A percentile compares a stretch with the other conserved stretches of the same genome.
Conservation (phyloP, 352 stramenopile species). For the Phytophthora crassamura region DNA sequence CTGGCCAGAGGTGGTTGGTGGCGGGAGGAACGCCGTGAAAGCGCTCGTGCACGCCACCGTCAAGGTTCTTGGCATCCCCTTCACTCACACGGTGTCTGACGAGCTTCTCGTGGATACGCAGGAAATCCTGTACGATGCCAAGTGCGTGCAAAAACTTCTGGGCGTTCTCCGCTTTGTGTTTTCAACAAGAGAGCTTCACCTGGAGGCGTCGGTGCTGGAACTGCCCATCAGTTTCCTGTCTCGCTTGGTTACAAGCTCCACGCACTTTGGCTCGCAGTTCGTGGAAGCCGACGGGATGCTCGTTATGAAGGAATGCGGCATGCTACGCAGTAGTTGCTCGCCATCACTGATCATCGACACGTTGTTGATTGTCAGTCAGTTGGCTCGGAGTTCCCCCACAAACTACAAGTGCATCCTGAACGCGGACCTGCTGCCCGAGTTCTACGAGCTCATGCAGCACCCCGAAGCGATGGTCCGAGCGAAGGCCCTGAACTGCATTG, state of each 20-base stretch:
- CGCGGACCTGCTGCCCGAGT: constrained; percentile 57
- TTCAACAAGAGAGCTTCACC: constrained; percentile 52
- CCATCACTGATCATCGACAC: constrained; percentile 79
- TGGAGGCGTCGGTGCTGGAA: constrained; percentile 68
- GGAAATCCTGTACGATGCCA: constrained; percentile 74
- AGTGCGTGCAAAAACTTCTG: constrained; percentile 72
- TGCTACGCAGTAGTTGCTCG: constrained; percentile 52
- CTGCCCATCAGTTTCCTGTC: constrained; percentile 86
- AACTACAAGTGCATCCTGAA: constrained; percentile 79
- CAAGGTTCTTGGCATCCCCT: constrained; percentile 83
- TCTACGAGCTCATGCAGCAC: constrained; percentile 68
- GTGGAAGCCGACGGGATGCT: constrained; percentile 69
- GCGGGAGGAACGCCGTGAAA: constrained; percentile 84
- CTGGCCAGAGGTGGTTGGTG: constrained; percentile 81
- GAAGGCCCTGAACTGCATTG: constrained; percentile 92
- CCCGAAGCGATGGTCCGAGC: constrained; percentile 80
- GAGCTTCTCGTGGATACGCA: constrained; percentile 73
- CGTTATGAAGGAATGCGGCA: constrained; percentile 75
- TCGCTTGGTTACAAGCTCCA: constrained; percentile 83
- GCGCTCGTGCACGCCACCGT: constrained; percentile 85
- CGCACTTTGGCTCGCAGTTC: constrained; percentile 85
- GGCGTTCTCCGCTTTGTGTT: constrained; percentile 71
- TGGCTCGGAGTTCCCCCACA: constrained; percentile 75
- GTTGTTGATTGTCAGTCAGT: constrained; percentile 88
- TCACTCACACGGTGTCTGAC: constrained; percentile 71